Conservation (phyloP, 257 asterid species). For the Solanum appendiculatum region DNA sequence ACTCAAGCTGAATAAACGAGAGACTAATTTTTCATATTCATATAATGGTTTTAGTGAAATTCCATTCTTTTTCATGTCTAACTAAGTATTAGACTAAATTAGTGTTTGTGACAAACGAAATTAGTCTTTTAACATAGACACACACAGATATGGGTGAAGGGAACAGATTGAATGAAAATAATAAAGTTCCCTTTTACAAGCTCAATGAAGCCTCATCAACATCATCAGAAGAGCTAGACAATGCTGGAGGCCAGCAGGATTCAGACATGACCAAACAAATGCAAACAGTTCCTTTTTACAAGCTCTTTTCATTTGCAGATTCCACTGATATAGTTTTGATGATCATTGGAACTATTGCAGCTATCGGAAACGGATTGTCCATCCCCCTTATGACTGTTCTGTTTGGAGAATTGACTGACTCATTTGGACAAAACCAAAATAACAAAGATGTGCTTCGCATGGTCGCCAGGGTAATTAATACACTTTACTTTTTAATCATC, state of each 20-base stretch:
- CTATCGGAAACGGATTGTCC: slow-evolving; percentile 61
- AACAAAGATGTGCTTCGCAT: slow-evolving; percentile 19
- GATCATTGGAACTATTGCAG: slow-evolving; percentile 53
- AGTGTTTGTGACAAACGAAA: not conserved
- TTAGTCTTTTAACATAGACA: not conserved
- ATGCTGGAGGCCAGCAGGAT: not conserved
- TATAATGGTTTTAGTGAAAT: not conserved
- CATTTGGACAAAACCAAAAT: slow-evolving; percentile 37
- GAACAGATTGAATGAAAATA: slow-evolving; percentile 8
- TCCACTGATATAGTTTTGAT: slow-evolving; percentile 45
- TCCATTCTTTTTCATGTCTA: not conserved
- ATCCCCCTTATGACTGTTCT: slow-evolving; percentile 65
- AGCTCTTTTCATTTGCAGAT: slow-evolving; percentile 67
- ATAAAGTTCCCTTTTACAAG: slow-evolving; percentile 48
- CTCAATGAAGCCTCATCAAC: slow-evolving; percentile 18
- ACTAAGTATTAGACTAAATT: not conserved
- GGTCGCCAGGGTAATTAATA: slow-evolving; percentile 46
- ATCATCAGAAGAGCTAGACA: not conserved
- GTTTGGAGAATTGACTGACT: slow-evolving; percentile 59
- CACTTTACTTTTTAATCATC: not conserved
- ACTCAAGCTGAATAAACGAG: slow-evolving; percentile 6
- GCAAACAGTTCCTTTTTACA: slow-evolving; percentile 52
- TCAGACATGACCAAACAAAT: slow-evolving; percentile 1
- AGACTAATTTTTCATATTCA: too few relatives aligned
- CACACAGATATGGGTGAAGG: not conserved